Conservation (phyloP, 345 rosid genomes). For the Dovyalis caffra region DNA sequence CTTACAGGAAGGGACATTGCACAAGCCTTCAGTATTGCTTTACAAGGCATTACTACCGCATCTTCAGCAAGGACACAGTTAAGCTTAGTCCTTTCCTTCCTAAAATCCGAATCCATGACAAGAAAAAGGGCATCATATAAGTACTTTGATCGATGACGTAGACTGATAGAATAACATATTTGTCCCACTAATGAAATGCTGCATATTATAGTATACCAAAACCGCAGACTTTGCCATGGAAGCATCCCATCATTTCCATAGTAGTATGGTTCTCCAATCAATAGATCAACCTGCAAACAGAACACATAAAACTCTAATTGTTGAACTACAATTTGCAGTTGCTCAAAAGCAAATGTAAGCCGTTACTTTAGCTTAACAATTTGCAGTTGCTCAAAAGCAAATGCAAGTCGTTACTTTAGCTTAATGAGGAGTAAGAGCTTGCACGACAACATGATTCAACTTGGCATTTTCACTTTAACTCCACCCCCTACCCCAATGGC, state of each 20-base stretch:
- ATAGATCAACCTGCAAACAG: constrained; percentile 62
- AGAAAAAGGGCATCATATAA: neutral
- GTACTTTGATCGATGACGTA: neutral
- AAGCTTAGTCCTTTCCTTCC: constrained; percentile 78
- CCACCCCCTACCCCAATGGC: no score
- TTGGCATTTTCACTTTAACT: no score
- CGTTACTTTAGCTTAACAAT: no score
- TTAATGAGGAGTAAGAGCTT: neutral
- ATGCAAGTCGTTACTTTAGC: neutral
- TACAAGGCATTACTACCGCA: constrained; percentile 66
- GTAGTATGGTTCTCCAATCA: constrained; percentile 87
- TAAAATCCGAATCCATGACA: constrained; percentile 23
- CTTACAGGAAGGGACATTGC: constrained; percentile 90
- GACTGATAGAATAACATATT: neutral
- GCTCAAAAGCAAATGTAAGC: no score
- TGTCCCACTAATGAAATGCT: neutral
- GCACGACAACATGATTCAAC: neutral
- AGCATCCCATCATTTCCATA: constrained; percentile 71
- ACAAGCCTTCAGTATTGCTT: constrained; percentile 75
- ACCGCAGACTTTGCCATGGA: constrained; percentile 92
- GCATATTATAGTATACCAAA: constrained; percentile 54
- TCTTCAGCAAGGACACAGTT: constrained; percentile 62
- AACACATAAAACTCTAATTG: neutral
- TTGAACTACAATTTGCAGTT: no score
- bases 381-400: neutral